phyloP scores from a whole-genome alignment of 2,329 filamentous ascomycete species.

The Clonostachys sp. region DNA sequence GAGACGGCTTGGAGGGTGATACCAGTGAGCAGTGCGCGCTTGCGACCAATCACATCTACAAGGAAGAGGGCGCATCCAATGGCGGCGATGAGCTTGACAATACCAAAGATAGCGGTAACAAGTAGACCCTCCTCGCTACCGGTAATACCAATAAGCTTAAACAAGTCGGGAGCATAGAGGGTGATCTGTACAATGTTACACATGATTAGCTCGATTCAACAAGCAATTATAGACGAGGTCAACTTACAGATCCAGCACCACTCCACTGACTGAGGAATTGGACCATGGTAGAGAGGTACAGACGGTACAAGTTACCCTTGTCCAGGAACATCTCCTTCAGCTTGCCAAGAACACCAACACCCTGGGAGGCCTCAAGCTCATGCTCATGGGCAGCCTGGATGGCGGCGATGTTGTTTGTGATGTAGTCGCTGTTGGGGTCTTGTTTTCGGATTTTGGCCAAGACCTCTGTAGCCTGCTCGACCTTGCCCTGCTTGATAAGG shows the following conservation, averaged over 20 bases:
- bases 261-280: constrained; percentile 74
- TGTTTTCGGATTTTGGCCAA: constrained; percentile 58
- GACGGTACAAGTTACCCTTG: constrained; percentile 66
- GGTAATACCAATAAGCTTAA: constrained; percentile 65
- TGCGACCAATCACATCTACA: constrained; percentile 74
- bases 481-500: constrained; percentile 59
- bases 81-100: constrained; percentile 66
- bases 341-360: constrained; percentile 58
- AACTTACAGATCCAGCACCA: constrained; percentile 60
- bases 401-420: constrained; percentile 54
- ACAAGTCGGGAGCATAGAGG: constrained; percentile 71
- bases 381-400: constrained; percentile 65
- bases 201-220: no score
- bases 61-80: constrained; percentile 71
- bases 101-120: constrained; percentile 70
- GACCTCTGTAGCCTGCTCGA: constrained; percentile 51
- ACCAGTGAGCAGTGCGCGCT: constrained; percentile 57
- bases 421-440: constrained; percentile 53
- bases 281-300: constrained; percentile 63
- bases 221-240: no score
- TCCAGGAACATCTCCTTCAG: constrained; percentile 65
- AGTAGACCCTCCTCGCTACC: constrained; percentile 66
- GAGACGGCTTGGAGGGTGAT: constrained; percentile 55
- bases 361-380: constrained; percentile 67
- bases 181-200: constrained; percentile 29